A percentile compares a stretch with the other conserved stretches of the same genome.
Conservation (phyloP, 2,329 filamentous ascomycete genomes). For the Colletotrichum euphorbiae region DNA sequence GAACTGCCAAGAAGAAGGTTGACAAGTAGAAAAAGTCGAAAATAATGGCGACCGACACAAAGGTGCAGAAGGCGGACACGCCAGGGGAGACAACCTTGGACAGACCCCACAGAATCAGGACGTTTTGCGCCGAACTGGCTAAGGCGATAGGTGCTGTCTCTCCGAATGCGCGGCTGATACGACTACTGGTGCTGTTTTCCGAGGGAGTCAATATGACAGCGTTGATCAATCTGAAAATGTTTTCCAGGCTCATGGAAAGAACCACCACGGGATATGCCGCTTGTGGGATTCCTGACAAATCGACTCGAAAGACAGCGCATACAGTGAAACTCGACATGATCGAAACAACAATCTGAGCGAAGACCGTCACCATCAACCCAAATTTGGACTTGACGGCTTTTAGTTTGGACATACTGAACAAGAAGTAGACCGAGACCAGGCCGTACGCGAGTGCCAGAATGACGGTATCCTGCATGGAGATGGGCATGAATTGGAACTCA, state of each 20-base stretch:
- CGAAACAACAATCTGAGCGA: slow-evolving; percentile 76
- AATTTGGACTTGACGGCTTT: slow-evolving; percentile 80
- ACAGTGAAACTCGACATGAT: slow-evolving; percentile 84
- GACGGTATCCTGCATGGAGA: slow-evolving; percentile 74
- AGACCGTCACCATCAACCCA: slow-evolving; percentile 77
- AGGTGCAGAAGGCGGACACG: slow-evolving; percentile 80
- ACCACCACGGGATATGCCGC: slow-evolving; percentile 83
- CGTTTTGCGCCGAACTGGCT: slow-evolving; percentile 75
- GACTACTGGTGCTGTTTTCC: slow-evolving; percentile 73
- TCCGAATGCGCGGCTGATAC: slow-evolving; percentile 80
- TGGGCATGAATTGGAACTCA: slow-evolving; percentile 82
- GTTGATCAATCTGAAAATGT: slow-evolving; percentile 83
- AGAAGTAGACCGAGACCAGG: slow-evolving; percentile 72
- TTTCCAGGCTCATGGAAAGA: slow-evolving; percentile 80
- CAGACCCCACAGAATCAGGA: slow-evolving; percentile 73
- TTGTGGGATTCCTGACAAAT: slow-evolving; percentile 79
- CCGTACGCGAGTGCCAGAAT: slow-evolving; percentile 74
- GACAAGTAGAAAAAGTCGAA: slow-evolving; percentile 84
- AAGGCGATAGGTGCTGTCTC: slow-evolving; percentile 78
- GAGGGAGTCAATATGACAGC: slow-evolving; percentile 78
- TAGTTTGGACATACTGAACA: slow-evolving; percentile 74
- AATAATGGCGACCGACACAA: slow-evolving; percentile 78
- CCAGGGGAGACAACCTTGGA: slow-evolving; percentile 76
- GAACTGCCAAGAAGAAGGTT: slow-evolving; percentile 82
- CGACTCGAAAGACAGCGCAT: slow-evolving; percentile 79